Percentiles rank a stretch among this genome's conserved stretches.
Conservation (phyloP, 768 basidiomycete species). For the Leccinum sublutescens region DNA sequence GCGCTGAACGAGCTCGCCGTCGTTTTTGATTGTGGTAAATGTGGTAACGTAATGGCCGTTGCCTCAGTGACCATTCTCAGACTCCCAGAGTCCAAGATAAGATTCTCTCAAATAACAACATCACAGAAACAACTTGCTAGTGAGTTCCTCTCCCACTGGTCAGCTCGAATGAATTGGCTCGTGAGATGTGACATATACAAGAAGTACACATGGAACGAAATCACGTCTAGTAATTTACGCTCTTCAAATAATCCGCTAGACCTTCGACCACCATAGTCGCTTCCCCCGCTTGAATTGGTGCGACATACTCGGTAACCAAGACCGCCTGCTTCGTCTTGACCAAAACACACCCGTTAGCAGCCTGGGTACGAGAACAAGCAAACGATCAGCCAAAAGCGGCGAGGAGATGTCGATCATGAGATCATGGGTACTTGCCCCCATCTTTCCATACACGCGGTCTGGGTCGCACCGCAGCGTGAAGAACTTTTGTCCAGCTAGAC, state of each 20-base stretch:
- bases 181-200: neutral
- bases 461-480: conserved; percentile 53
- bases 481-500: conserved; percentile 70
- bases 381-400: neutral
- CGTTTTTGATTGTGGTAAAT: neutral
- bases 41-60: too few species aligned
- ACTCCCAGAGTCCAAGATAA: too few species aligned
- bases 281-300: conserved; percentile 66
- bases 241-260: conserved; percentile 78
- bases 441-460: conserved; percentile 73
- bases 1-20: neutral
- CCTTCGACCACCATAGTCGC: conserved; percentile 60
- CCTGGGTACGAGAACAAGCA: conserved; percentile 39
- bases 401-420: neutral
- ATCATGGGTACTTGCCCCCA: conserved; percentile 49
- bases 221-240: conserved; percentile 46
- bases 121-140: too few species aligned
- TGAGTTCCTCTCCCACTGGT: too few species aligned
- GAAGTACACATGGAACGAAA: neutral
- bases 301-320: conserved; percentile 71
- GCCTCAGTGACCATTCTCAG: too few species aligned
- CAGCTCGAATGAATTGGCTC: too few species aligned
- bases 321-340: conserved; percentile 87
- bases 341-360: conserved; percentile 64
- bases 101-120: too few species aligned